phyloP scores from a whole-genome alignment of 2,329 filamentous ascomycete species.

The Aspergillus fischeri region DNA sequence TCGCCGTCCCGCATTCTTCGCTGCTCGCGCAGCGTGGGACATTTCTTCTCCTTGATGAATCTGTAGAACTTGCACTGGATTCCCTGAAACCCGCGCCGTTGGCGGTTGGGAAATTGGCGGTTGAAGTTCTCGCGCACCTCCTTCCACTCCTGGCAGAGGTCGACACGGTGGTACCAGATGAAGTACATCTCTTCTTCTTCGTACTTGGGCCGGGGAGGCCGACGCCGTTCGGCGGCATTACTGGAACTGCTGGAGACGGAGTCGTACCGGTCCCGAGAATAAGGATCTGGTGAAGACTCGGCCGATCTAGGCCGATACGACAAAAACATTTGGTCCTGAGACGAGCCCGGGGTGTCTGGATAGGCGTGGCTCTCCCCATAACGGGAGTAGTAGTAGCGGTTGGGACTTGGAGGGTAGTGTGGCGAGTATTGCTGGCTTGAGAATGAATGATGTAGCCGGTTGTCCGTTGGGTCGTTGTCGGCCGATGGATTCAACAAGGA shows the following conservation, averaged over 20 bases:
- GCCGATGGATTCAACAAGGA: conserved; percentile 30
- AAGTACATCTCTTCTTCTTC: conserved; percentile 46
- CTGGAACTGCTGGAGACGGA: conserved; percentile 40
- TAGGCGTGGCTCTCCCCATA: conserved; percentile 20
- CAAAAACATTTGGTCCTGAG: conserved; percentile 24
- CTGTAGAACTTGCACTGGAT: conserved; percentile 50
- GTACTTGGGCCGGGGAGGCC: conserved; percentile 44
- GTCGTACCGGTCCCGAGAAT: conserved; percentile 37
- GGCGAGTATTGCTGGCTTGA: conserved; percentile 23
- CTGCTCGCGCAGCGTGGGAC: conserved; percentile 43
- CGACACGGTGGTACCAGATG: conserved; percentile 48
- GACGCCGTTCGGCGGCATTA: conserved; percentile 33
- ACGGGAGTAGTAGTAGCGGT: conserved; percentile 23
- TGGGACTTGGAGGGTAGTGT: conserved; percentile 27
- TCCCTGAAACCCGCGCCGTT: conserved; percentile 40
- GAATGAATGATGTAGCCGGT: conserved; percentile 15
- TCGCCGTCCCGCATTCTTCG: conserved; percentile 37
- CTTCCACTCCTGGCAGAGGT: conserved; percentile 45
- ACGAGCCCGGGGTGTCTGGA: conserved; percentile 5
- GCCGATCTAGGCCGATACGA: conserved; percentile 26
- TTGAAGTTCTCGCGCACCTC: conserved; percentile 43
- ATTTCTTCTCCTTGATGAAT: conserved; percentile 43
- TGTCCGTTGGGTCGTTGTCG: conserved; percentile 15
- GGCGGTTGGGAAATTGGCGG: conserved; percentile 39
- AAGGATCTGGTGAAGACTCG: conserved; percentile 33